Evolutionary conservation across 192 early-diverging fungal species (phyloP).

Genomic region (Coemansia sp.): DNA sequence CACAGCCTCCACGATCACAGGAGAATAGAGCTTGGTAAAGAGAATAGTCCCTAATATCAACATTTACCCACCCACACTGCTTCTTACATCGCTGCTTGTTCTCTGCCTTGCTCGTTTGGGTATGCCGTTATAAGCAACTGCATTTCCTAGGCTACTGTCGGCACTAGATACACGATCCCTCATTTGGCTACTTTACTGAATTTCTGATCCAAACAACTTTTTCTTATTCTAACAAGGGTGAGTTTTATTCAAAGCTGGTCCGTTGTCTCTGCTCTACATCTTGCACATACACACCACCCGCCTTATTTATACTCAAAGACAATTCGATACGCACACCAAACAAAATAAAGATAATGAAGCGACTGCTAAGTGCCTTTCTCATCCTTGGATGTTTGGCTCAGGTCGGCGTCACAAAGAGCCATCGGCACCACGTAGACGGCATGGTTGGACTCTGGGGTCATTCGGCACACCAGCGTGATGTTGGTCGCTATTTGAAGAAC

Average conservation of each 20-base stretch:
- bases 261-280: background rate
- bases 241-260: background rate
- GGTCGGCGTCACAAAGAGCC: slow-evolving; percentile 17
- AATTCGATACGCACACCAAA: background rate
- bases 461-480: slow-evolving; percentile 28
- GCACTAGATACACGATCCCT: background rate
- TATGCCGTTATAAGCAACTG: slow-evolving; percentile 1
- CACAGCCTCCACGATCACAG: background rate
- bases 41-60: too few relatives aligned
- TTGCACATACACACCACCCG: too few relatives aligned
- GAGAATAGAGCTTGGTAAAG: background rate
- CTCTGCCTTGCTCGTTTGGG: background rate
- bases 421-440: slow-evolving; percentile 30
- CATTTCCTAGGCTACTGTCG: background rate
- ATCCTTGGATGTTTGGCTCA: slow-evolving; percentile 22
- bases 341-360: slow-evolving; percentile 17
- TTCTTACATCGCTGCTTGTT: background rate
- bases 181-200: background rate
- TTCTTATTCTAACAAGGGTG: background rate
- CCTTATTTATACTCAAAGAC: background rate
- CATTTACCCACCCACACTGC: background rate
- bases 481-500: slow-evolving; percentile 25
- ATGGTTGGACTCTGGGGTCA: slow-evolving; percentile 44
- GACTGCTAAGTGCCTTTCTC: slow-evolving; percentile 15
- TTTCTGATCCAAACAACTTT: background rate